Percentiles rank a stretch among this genome's conserved stretches.
These are phyloP conservation scores for Ceratocystiopsis sp. DNA, from an alignment of 2,329 filamentous ascomycete species.

Conservation along the genomic window DNA sequence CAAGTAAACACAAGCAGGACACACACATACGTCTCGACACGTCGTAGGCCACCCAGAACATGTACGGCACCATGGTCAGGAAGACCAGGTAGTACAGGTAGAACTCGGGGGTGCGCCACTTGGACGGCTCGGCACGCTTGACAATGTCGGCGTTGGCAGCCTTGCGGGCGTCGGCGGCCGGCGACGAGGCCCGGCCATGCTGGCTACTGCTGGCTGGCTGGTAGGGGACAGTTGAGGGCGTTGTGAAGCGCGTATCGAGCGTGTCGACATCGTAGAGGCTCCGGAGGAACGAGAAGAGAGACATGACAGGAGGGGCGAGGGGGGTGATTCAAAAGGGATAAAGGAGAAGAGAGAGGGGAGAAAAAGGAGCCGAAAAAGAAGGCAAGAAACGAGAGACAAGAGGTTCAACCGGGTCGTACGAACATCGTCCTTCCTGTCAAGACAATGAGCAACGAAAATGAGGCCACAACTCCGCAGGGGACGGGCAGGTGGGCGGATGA, in stretches of 20 bases:
- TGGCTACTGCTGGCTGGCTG: conserved; percentile 14
- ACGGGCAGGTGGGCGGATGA: no score
- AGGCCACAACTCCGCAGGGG: no score
- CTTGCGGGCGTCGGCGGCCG: background rate
- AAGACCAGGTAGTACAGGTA: conserved; percentile 62
- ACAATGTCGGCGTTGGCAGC: conserved; percentile 10
- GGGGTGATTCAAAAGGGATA: background rate
- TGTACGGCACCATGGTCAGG: conserved; percentile 50
- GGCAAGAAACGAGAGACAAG: background rate
- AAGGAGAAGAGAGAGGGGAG: background rate
- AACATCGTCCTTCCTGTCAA: no score
- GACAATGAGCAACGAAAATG: no score
- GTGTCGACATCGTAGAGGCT: conserved; percentile 32
- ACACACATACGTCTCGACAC: conserved; percentile 59
- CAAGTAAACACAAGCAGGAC: background rate
- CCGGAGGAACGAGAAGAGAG: conserved; percentile 12
- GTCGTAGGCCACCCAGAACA: conserved; percentile 81
- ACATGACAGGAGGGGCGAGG: background rate
- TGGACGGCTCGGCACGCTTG: conserved; percentile 37
- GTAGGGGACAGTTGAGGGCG: conserved; percentile 51
- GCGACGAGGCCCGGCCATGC: conserved; percentile 23
- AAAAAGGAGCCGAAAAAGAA: background rate
- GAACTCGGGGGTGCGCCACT: conserved; percentile 81
- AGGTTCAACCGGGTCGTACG: no score
- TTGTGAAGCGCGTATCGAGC: conserved; percentile 34